Percentiles rank a stretch among this genome's conserved stretches.
phyloP scores from a whole-genome alignment of 176 grass and related monocot genomes.

The Hyparrhenia diplandra region DNA sequence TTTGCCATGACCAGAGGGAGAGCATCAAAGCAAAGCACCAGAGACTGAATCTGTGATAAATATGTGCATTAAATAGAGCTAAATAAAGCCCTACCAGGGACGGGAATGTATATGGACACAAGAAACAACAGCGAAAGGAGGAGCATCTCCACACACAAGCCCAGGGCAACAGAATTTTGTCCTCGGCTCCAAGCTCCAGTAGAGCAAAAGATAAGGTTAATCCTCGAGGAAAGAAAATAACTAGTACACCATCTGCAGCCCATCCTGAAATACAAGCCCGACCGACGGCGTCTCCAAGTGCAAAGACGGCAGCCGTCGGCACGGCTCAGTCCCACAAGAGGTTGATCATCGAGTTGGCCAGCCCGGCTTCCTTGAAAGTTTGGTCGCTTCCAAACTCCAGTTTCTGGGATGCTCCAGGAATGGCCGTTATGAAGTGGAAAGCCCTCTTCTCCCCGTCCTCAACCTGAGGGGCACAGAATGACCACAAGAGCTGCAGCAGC shows the following conservation, averaged over 20 bases:
- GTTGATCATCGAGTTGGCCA: conserved; percentile 87
- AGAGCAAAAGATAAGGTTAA: background rate
- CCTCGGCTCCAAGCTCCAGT: conserved; percentile 5
- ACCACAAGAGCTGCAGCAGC: conserved; percentile 74
- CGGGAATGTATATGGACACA: conserved; percentile 25
- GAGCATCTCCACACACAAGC: conserved; percentile 21
- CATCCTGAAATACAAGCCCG: background rate
- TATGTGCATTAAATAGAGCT: conserved; percentile 40
- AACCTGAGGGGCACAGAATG: conserved; percentile 58
- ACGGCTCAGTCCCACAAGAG: conserved; percentile 61
- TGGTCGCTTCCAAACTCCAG: conserved; percentile 51
- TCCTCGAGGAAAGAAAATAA: background rate
- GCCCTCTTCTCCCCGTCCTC: conserved; percentile 46
- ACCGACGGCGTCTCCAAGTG: background rate
- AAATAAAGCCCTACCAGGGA: background rate
- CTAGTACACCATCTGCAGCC: background rate
- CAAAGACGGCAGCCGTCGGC: background rate
- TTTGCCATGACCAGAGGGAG: background rate
- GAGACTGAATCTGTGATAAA: background rate
- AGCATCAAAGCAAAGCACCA: background rate
- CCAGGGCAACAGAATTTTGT: background rate
- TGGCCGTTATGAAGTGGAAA: conserved; percentile 73
- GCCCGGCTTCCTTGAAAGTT: conserved; percentile 71
- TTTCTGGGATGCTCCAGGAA: conserved; percentile 55
- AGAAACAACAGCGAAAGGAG: background rate